Percentiles rank a stretch among this genome's conserved stretches.
Conservation (phyloP, 805 yeast species). For the Dipodascopsis uninucleata region DNA sequence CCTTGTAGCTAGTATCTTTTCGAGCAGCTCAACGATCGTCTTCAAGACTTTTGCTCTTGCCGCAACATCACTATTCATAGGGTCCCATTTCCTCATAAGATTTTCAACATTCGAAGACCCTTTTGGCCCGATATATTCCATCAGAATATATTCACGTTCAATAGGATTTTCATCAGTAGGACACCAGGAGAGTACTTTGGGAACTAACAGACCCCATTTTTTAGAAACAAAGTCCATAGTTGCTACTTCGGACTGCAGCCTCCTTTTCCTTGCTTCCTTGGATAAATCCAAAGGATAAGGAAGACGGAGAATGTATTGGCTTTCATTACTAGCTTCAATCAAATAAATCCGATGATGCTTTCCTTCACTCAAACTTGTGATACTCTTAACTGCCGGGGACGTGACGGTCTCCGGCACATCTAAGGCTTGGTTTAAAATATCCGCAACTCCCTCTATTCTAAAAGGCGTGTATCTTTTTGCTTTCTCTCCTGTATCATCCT, state of each 20-base stretch:
- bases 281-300: constrained; percentile 78
- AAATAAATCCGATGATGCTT: constrained; percentile 87
- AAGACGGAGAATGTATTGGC: constrained; percentile 65
- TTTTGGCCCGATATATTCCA: constrained; percentile 54
- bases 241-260: constrained; percentile 86
- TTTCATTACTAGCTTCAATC: constrained; percentile 56
- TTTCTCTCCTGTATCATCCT: constrained; percentile 70
- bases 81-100: constrained; percentile 89
- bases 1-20: constrained; percentile 49
- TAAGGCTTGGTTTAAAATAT: constrained; percentile 29
- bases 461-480: constrained; percentile 74
- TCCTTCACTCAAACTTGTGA: constrained; percentile 87
- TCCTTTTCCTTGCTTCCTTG: constrained; percentile 46
- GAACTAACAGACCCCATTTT: constrained; percentile 66
- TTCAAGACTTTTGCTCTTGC: constrained; percentile 52
- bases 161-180: constrained; percentile 64
- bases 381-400: constrained; percentile 53
- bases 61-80: constrained; percentile 51
- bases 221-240: constrained; percentile 75
- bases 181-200: constrained; percentile 64
- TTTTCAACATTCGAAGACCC: constrained; percentile 45
- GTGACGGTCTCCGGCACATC: background rate
- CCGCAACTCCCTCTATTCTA: constrained; percentile 70
- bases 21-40: constrained; percentile 68
- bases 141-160: constrained; percentile 69